Conservation (phyloP, 2,329 filamentous ascomycete species). For the Dactylonectria macrodidyma region DNA sequence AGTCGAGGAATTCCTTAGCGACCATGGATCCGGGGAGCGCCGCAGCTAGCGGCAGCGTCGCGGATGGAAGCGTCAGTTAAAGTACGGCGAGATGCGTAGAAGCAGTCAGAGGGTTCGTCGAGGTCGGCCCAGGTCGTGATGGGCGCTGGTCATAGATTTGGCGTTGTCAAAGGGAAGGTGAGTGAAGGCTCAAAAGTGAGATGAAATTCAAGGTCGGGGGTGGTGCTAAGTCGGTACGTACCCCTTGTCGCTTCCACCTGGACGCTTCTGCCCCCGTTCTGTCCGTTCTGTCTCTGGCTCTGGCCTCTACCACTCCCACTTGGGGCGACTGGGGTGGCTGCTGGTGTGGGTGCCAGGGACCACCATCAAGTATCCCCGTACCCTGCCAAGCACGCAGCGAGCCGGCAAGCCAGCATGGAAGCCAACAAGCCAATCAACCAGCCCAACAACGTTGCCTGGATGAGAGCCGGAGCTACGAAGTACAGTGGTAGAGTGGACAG, state of each 20-base stretch:
- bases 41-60: slow-evolving; percentile 52
- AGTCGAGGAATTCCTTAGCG: slow-evolving; percentile 74
- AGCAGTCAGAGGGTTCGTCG: slow-evolving; percentile 36
- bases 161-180: slow-evolving; percentile 46
- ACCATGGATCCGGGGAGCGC: slow-evolving; percentile 60
- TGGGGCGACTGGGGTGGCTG: slow-evolving; percentile 40
- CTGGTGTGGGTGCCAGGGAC: slow-evolving; percentile 33
- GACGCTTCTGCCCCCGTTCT: slow-evolving; percentile 41
- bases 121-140: slow-evolving; percentile 38
- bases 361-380: slow-evolving; percentile 21
- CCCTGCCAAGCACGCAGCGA: slow-evolving; percentile 11
- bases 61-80: slow-evolving; percentile 38
- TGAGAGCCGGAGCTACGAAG: slow-evolving; percentile 39
- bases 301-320: slow-evolving; percentile 36
- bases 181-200: slow-evolving; percentile 54
- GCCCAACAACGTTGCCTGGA: slow-evolving; percentile 26
- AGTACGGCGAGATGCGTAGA: slow-evolving; percentile 30
- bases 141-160: slow-evolving; percentile 36
- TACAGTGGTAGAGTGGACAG: slow-evolving; percentile 4
- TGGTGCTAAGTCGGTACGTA: slow-evolving; percentile 50
- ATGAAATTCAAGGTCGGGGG: slow-evolving; percentile 53
- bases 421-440: slow-evolving; percentile 1
- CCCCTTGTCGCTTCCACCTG: slow-evolving; percentile 36
- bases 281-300: slow-evolving; percentile 43
- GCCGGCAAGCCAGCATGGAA: slow-evolving; percentile 11